A percentile compares a stretch with the other conserved stretches of the same genome.
Conservation (phyloP, 768 basidiomycete species). For the Tremella fuciformis region DNA sequence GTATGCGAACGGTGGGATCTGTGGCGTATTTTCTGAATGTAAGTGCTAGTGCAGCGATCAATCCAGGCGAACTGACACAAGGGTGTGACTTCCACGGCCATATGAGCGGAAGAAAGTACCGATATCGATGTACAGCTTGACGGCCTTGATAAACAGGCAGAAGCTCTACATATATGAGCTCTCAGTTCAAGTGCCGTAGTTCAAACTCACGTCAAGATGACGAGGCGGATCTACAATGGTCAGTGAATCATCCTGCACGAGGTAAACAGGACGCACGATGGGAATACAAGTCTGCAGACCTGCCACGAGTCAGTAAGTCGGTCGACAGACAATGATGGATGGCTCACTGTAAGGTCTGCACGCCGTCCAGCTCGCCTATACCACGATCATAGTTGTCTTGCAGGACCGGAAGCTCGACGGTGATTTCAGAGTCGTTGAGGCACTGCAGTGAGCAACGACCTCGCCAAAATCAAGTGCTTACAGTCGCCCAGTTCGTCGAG, state of each 20-base stretch:
- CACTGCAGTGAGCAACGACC: slow-evolving; percentile 12
- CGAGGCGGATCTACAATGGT: slow-evolving; percentile 23
- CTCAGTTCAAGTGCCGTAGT: background rate
- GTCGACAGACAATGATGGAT: background rate
- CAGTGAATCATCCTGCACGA: slow-evolving; percentile 11
- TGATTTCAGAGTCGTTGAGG: slow-evolving; percentile 38
- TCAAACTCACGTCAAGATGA: slow-evolving; percentile 38
- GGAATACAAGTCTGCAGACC: slow-evolving; percentile 9
- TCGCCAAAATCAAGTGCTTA: slow-evolving; percentile 11
- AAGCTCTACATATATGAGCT: slow-evolving; percentile 16
- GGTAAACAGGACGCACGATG: background rate
- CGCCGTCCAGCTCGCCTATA: slow-evolving; percentile 21
- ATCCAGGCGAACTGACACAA: slow-evolving; percentile 16
- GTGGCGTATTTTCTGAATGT: slow-evolving; percentile 17
- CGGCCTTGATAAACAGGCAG: slow-evolving; percentile 34
- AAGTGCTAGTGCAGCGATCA: background rate
- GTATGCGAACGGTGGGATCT: slow-evolving; percentile 20
- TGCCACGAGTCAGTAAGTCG: background rate
- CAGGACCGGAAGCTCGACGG: slow-evolving; percentile 37
- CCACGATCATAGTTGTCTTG: slow-evolving; percentile 31
- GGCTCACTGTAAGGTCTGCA: slow-evolving; percentile 33
- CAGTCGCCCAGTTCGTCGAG: slow-evolving; percentile 29
- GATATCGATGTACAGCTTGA: slow-evolving; percentile 32
- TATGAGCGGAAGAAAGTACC: slow-evolving; percentile 35
- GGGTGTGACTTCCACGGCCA: slow-evolving; percentile 19